Percentiles rank a stretch among this genome's conserved stretches.
Conservation (phyloP, 192 early-diverging fungal genomes). For the Backusella sp. region DNA sequence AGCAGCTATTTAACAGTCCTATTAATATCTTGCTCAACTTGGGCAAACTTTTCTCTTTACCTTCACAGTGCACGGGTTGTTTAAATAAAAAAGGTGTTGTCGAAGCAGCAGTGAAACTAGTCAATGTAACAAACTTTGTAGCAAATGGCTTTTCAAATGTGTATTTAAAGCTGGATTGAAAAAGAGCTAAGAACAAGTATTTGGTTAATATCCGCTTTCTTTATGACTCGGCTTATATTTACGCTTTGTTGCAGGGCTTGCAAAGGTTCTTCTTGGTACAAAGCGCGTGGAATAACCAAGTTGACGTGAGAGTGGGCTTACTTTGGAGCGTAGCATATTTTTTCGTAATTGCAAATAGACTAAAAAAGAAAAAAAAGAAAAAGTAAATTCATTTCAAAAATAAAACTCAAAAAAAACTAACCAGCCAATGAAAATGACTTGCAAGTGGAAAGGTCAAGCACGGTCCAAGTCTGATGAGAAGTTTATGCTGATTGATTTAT, state of each 20-base stretch:
- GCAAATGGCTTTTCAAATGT: not conserved
- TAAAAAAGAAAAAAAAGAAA: not conserved
- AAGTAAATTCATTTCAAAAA: not conserved
- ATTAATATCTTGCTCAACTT: not conserved
- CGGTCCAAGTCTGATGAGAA: no score
- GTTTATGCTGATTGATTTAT: no score
- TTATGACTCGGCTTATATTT: not conserved
- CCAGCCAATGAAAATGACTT: no score
- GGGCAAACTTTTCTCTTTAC: not conserved
- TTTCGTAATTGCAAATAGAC: not conserved
- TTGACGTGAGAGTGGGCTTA: not conserved
- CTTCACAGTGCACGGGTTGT: conserved; percentile 17
- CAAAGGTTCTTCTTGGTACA: not conserved
- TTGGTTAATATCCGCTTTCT: not conserved
- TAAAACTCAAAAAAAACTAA: no score
- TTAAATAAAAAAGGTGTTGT: conserved; percentile 7
- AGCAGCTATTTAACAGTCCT: not conserved
- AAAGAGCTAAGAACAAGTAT: not conserved
- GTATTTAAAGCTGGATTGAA: conserved; percentile 2
- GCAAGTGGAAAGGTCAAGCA: no score
- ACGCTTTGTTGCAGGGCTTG: not conserved
- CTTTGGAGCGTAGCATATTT: not conserved
- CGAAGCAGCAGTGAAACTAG: not conserved
- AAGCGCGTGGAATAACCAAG: not conserved
- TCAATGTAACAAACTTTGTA: not conserved